phyloP scores from a whole-genome alignment of 2,329 filamentous ascomycete species.

The Aspergillus glaucus region DNA sequence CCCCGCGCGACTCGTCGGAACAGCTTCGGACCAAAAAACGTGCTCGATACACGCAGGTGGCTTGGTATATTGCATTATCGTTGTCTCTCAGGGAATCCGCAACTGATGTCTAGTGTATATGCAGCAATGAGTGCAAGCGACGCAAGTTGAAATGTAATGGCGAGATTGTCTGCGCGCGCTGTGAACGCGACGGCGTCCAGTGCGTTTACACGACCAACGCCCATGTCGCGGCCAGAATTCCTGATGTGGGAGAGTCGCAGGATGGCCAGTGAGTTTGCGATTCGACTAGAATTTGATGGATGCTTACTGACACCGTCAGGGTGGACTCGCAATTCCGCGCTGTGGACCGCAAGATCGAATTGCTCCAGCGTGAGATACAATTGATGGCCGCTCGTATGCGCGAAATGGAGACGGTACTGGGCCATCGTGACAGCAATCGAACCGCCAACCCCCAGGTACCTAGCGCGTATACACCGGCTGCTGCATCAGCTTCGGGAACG shows the following conservation, averaged over 20 bases:
- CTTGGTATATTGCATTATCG: conserved; percentile 20
- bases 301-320: conserved; percentile 6
- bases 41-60: conserved; percentile 31
- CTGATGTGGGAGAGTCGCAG: conserved; percentile 6
- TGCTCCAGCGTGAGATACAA: conserved; percentile 24
- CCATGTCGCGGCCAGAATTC: conserved; percentile 8
- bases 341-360: conserved; percentile 23
- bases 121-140: conserved; percentile 67
- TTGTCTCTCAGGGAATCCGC: background rate
- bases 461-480: background rate
- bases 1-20: conserved; percentile 9
- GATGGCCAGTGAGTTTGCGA: conserved; percentile 16
- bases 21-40: conserved; percentile 22
- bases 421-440: conserved; percentile 5
- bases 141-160: conserved; percentile 71
- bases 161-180: conserved; percentile 60
- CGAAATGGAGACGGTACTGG: conserved; percentile 18
- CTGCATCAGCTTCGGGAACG: background rate
- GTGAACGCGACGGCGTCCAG: conserved; percentile 53
- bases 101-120: conserved; percentile 39
- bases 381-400: conserved; percentile 23
- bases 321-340: conserved; percentile 12
- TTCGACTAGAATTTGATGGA: background rate
- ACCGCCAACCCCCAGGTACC: conserved; percentile 3
- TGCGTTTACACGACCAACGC: conserved; percentile 63